Evolutionary conservation across 2,329 filamentous ascomycete genomes (phyloP).

Genomic region (Penicillium sp.): DNA sequence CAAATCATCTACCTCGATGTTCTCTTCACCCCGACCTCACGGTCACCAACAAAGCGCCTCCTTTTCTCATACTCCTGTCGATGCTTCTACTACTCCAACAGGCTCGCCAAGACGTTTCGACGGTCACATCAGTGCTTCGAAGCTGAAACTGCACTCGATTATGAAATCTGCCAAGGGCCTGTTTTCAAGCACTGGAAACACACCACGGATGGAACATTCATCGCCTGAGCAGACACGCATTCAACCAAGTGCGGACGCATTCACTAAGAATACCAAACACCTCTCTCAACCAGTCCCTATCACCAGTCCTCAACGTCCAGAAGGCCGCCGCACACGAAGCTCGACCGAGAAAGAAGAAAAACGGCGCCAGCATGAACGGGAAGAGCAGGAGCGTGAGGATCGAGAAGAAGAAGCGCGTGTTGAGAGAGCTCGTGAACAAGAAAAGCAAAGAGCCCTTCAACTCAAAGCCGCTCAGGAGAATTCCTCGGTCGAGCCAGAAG

Average conservation of each 20-base stretch:
- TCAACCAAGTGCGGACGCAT: constrained; percentile 21
- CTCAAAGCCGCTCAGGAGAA: constrained; percentile 29
- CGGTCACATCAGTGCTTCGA: constrained; percentile 81
- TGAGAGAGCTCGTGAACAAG: constrained; percentile 28
- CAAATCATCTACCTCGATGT: constrained; percentile 58
- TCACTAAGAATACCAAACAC: constrained; percentile 12
- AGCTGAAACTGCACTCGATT: constrained; percentile 84
- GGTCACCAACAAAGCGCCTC: constrained; percentile 54
- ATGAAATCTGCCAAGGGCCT: constrained; percentile 78
- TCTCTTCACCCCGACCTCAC: constrained; percentile 45
- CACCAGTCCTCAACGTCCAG: constrained; percentile 29
- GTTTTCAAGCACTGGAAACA: constrained; percentile 63
- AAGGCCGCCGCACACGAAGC: constrained; percentile 47
- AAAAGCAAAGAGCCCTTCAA: constrained; percentile 27
- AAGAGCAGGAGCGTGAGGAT: constrained; percentile 26
- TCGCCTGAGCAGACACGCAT: constrained; percentile 33
- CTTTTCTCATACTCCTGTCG: constrained; percentile 48
- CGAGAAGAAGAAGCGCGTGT: constrained; percentile 32
- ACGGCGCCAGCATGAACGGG: constrained; percentile 28
- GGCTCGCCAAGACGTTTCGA: constrained; percentile 55
- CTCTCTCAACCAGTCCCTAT: constrained; percentile 18
- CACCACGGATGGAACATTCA: constrained; percentile 50
- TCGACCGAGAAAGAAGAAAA: constrained; percentile 49
- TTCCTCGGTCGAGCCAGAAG: constrained; percentile 27
- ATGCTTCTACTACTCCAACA: constrained; percentile 48